phyloP scores from a whole-genome alignment of 2,329 filamentous ascomycete genomes.

The Fusarium tjaetaba region DNA sequence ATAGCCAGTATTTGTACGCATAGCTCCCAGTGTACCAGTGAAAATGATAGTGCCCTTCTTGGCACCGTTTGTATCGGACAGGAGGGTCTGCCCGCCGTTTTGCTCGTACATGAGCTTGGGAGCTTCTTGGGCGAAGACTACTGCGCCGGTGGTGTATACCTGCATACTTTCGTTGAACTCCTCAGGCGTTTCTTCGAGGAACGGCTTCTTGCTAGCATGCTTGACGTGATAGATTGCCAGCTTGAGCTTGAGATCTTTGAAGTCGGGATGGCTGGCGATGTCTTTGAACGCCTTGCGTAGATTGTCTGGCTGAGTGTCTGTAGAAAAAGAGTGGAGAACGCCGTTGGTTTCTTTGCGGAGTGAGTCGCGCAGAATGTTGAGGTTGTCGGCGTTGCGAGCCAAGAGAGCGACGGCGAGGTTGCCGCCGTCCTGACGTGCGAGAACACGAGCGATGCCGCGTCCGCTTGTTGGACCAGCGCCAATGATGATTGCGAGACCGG shows the following conservation, averaged over 20 bases:
- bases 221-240: conserved; percentile 67
- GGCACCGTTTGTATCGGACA: conserved; percentile 54
- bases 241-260: conserved; percentile 60
- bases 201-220: conserved; percentile 63
- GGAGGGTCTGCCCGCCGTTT: conserved; percentile 56
- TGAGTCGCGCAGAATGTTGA: conserved; percentile 47
- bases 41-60: conserved; percentile 69
- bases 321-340: conserved; percentile 17
- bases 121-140: conserved; percentile 64
- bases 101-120: conserved; percentile 62
- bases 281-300: conserved; percentile 34
- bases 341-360: conserved; percentile 58
- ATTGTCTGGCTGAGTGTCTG: conserved; percentile 20
- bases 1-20: conserved; percentile 63
- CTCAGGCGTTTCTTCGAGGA: conserved; percentile 63
- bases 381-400: conserved; percentile 31
- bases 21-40: conserved; percentile 63
- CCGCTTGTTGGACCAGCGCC: conserved; percentile 62
- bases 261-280: conserved; percentile 59
- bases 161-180: conserved; percentile 59
- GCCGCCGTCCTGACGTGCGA: conserved; percentile 8
- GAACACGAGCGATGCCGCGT: conserved; percentile 62
- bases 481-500: conserved; percentile 61
- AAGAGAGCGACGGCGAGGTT: conserved; percentile 35
- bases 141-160: conserved; percentile 64